Evolutionary conservation across 768 basidiomycete genomes (phyloP).

Genomic region (Hericium coralloides): DNA sequence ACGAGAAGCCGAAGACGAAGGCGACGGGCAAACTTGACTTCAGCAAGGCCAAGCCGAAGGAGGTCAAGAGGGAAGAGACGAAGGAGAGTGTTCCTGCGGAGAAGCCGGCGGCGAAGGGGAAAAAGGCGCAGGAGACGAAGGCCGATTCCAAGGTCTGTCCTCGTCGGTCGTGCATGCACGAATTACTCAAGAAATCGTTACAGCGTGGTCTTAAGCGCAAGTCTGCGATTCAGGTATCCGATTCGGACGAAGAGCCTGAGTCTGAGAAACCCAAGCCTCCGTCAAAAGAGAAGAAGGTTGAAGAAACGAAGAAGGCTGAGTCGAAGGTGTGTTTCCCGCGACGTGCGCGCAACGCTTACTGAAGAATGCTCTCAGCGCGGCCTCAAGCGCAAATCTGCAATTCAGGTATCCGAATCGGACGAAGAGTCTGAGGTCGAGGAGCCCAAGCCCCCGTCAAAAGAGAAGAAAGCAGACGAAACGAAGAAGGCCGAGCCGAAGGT

Average conservation of each 20-base stretch:
- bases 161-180: not conserved
- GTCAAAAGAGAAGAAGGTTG: constrained; percentile 6
- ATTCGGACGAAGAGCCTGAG: constrained; percentile 16
- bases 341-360: too few species aligned
- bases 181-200: not conserved
- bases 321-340: constrained; percentile 1
- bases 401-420: constrained; percentile 17
- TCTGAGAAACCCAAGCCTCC: constrained; percentile 8
- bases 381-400: constrained; percentile 23
- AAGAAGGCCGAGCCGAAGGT: constrained; percentile 2
- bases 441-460: constrained; percentile 6
- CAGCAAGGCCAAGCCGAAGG: constrained; percentile 11
- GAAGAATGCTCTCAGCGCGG: constrained; percentile 18
- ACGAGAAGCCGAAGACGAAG: constrained; percentile 25
- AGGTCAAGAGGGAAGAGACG: constrained; percentile 12
- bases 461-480: constrained; percentile 5
- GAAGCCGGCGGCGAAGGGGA: constrained; percentile 4
- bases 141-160: constrained; percentile 2
- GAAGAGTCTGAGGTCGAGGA: constrained; percentile 11
- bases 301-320: not conserved
- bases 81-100: constrained; percentile 6
- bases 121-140: constrained; percentile 4
- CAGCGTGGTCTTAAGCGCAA: constrained; percentile 27
- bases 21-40: constrained; percentile 47
- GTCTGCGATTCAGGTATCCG: constrained; percentile 13